Evolutionary conservation across 345 rosid genomes (phyloP).

Genomic region (Gossypium australe): DNA sequence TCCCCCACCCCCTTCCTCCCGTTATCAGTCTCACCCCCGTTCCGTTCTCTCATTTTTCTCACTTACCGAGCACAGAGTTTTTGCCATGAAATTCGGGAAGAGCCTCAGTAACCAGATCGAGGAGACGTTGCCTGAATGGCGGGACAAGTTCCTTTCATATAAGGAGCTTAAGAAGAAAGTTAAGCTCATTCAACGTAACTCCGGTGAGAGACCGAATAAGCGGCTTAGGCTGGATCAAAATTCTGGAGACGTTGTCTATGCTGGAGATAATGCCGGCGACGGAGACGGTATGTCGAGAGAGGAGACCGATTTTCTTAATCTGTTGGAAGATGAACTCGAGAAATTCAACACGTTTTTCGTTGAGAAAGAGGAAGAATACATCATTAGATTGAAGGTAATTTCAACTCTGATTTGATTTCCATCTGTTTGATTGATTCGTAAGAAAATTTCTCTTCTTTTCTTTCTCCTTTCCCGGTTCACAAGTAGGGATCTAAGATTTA

Average conservation of each 20-base stretch:
- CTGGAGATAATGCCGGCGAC: slow-evolving; percentile 18
- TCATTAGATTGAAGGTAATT: slow-evolving; percentile 81
- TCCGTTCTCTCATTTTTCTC: slow-evolving; percentile 14
- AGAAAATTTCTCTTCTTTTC: neutral
- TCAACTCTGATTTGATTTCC: neutral
- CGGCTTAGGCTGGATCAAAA: slow-evolving; percentile 39
- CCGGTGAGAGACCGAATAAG: slow-evolving; percentile 46
- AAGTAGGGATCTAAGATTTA: neutral
- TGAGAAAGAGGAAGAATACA: slow-evolving; percentile 94
- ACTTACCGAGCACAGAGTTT: slow-evolving; percentile 1
- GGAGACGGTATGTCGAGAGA: slow-evolving; percentile 47
- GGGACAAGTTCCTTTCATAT: slow-evolving; percentile 91
- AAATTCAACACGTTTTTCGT: slow-evolving; percentile 87
- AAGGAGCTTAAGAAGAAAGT: slow-evolving; percentile 86
- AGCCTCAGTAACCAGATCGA: slow-evolving; percentile 95
- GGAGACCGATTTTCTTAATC: slow-evolving; percentile 59
- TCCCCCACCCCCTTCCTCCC: neutral
- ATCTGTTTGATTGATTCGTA: slow-evolving; percentile 7
- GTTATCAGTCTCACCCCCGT: neutral
- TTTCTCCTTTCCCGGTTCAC: slow-evolving; percentile 3
- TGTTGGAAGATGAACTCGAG: slow-evolving; percentile 82
- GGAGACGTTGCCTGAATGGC: slow-evolving; percentile 90
- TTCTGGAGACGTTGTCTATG: neutral
- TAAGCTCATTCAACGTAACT: slow-evolving; percentile 58
- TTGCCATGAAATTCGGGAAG: slow-evolving; percentile 83